A percentile compares a stretch with the other conserved stretches of the same genome.
Evolutionary conservation across 2,329 filamentous ascomycete genomes (phyloP).

Genomic region (Zopfia rhizophila): DNA sequence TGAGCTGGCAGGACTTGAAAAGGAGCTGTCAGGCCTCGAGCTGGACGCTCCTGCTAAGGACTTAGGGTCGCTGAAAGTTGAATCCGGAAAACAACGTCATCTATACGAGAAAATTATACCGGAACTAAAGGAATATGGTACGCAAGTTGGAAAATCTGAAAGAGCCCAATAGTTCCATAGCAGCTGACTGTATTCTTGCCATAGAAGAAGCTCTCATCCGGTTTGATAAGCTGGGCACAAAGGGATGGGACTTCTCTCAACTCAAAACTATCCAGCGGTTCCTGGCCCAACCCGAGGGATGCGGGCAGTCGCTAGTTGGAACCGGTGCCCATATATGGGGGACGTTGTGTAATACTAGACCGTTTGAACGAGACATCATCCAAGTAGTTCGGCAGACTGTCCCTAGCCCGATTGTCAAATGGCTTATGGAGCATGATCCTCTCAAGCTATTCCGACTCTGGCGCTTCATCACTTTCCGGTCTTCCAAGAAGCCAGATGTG

Average conservation of each 20-base stretch:
- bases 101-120: slow-evolving; percentile 13
- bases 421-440: slow-evolving; percentile 1
- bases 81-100: neutral
- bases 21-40: slow-evolving; percentile 10
- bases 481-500: slow-evolving; percentile 2
- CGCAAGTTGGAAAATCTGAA: neutral
- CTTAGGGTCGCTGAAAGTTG: too few species aligned
- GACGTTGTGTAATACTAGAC: neutral
- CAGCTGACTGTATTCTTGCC: neutral
- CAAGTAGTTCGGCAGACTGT: slow-evolving; percentile 10
- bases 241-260: slow-evolving; percentile 1
- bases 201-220: slow-evolving; percentile 18
- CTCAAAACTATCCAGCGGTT: slow-evolving; percentile 13
- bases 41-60: too few species aligned
- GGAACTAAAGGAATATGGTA: slow-evolving; percentile 22
- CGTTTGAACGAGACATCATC: slow-evolving; percentile 13
- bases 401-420: slow-evolving; percentile 3
- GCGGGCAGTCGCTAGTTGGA: slow-evolving; percentile 2
- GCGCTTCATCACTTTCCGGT: neutral
- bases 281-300: slow-evolving; percentile 1
- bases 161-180: neutral
- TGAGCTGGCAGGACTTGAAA: slow-evolving; percentile 12
- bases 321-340: slow-evolving; percentile 13
- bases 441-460: slow-evolving; percentile 1
- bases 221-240: slow-evolving; percentile 13